phyloP scores from a whole-genome alignment of 495 filamentous ascomycete genomes.

The Aspergillus campestris region DNA sequence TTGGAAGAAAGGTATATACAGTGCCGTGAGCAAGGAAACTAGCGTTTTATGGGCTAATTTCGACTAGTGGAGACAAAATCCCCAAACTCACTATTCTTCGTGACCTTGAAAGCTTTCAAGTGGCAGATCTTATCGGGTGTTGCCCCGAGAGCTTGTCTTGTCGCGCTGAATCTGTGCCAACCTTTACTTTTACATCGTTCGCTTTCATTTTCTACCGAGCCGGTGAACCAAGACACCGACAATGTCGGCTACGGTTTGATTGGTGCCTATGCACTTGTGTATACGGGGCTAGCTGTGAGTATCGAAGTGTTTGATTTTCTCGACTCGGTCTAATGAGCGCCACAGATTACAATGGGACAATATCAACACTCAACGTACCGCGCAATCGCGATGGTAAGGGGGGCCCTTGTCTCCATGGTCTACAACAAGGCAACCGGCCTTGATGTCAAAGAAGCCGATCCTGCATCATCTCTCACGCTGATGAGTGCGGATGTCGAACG shows the following conservation, averaged over 20 bases:
- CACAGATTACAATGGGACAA: conserved; percentile 30
- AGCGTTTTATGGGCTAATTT: conserved; percentile 2
- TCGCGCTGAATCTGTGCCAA: conserved; percentile 54
- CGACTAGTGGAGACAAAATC: conserved; percentile 3
- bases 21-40: too few relatives aligned
- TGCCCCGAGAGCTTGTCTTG: conserved; percentile 44
- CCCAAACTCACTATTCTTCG: conserved; percentile 5
- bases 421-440: conserved; percentile 42
- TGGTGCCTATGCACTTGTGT: conserved; percentile 54
- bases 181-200: conserved; percentile 54
- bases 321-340: conserved; percentile 17
- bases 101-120: conserved; percentile 36
- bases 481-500: conserved; percentile 58
- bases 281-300: conserved; percentile 53
- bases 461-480: conserved; percentile 48
- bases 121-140: conserved; percentile 39
- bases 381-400: conserved; percentile 50
- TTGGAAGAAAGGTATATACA: conserved; percentile 20
- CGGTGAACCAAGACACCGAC: conserved; percentile 25
- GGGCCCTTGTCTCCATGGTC: conserved; percentile 48
- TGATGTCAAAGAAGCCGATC: conserved; percentile 34
- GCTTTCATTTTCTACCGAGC: conserved; percentile 36
- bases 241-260: conserved; percentile 57
- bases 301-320: conserved; percentile 13
- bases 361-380: conserved; percentile 53